Evolutionary conservation across 257 asterid species (phyloP), one percentile per base, ranked within the genome.

Genomic region (Gardenia jasminoides): DNA sequence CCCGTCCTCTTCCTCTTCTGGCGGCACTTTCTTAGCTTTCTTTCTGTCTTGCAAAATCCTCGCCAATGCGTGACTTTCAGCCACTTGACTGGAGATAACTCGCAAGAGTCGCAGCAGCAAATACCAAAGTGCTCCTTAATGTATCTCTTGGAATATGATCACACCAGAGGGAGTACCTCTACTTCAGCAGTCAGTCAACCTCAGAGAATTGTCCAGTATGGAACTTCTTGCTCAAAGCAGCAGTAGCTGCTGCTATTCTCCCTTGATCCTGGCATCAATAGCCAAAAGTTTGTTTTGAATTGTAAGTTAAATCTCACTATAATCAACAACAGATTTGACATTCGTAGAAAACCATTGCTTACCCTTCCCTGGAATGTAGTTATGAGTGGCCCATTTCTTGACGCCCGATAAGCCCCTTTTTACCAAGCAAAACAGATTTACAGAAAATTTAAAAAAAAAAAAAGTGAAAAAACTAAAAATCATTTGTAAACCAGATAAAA

Each of bases 311-410:
- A 17, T 56, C 58, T 56, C 13, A 24, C 20, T 26, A 36, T 36
- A 61, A 39, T 16, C 46, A 75, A 52, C 31, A 83, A 72, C 48
- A 61, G n/a, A 67, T 44, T 19, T 10, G 44, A 69, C 10, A 77
- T 24, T 20, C 41, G 15, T 54, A 31, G 39, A 33, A 54, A 71
- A 48, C 77, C 8, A 33, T 59, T 58, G 54, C 70, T 78, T 85
- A 91, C 97, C 93, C 91, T 92, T 71, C 97, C 97, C 82, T 84
- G 83, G 6, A 91, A 83, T 79, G 86, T 86, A 58, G 92, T 80
- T 74, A 92, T 46, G 67, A 94, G 85, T 44, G 90, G 88, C 28
- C 93, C 94, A 41, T 87, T 87, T 84, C 97, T 94, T 64, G 92
- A 85, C 79, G 78, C 72, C 4, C 97, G 96, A 80, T 87, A 86